Conservation (phyloP, 495 filamentous ascomycete genomes). For the Hypoxylon trugodes region DNA sequence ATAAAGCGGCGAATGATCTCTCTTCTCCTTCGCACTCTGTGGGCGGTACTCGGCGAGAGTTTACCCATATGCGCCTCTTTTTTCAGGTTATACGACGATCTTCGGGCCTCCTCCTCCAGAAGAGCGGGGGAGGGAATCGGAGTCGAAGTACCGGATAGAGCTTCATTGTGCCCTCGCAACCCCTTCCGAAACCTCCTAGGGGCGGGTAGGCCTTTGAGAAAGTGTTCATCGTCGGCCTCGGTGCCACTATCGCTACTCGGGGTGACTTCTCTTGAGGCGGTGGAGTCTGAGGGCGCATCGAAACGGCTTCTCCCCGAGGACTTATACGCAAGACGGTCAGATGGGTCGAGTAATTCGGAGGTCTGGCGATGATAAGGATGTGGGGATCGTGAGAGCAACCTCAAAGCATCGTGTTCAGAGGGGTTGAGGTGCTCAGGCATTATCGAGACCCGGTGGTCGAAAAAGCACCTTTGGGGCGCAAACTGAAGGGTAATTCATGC, state of each 20-base stretch:
- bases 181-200: constrained; percentile 81
- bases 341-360: constrained; percentile 58
- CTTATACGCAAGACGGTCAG: constrained; percentile 40
- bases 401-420: constrained; percentile 49
- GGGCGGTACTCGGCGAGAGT: constrained; percentile 40
- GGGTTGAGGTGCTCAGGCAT: constrained; percentile 54
- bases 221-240: constrained; percentile 87
- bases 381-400: constrained; percentile 73
- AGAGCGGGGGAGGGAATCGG: constrained; percentile 67
- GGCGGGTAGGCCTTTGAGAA: constrained; percentile 82
- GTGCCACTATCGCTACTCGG: constrained; percentile 86
- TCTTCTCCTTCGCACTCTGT: constrained; percentile 51
- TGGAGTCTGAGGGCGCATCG: constrained; percentile 23
- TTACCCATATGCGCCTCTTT: constrained; percentile 37
- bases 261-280: constrained; percentile 55
- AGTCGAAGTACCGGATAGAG: constrained; percentile 58
- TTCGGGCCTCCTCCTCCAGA: constrained; percentile 62
- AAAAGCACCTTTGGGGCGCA: constrained; percentile 23
- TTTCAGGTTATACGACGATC: constrained; percentile 27
- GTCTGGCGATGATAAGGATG: constrained; percentile 75
- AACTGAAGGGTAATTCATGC: constrained; percentile 31
- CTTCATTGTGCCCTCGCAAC: constrained; percentile 62
- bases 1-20: constrained; percentile 54
- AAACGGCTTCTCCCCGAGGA: constrained; percentile 18
- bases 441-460: constrained; percentile 36